Percentiles rank a stretch among this genome's conserved stretches.
These are phyloP conservation scores for Lichtheimia ramosa DNA, from an alignment of 371 early-diverging fungal species.

Conservation along the genomic window DNA sequence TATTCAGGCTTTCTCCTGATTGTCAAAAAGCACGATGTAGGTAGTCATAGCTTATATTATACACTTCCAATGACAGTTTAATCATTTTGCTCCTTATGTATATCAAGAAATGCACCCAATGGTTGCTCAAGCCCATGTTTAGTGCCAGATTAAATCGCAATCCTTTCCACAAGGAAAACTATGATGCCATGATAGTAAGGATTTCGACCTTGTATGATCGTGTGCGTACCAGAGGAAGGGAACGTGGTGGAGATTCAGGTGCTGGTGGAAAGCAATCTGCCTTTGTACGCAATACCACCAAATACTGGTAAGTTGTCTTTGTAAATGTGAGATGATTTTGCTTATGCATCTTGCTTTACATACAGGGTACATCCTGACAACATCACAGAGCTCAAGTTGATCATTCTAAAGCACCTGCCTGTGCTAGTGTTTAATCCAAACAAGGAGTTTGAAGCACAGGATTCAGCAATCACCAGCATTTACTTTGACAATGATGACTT, in stretches of 20 bases:
- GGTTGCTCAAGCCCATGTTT: constrained; percentile 86
- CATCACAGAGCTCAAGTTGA: constrained; percentile 92
- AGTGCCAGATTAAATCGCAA: constrained; percentile 82
- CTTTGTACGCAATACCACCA: constrained; percentile 89
- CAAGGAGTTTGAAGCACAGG: constrained; percentile 66
- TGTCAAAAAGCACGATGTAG: constrained; percentile 95
- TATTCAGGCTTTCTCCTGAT: constrained; percentile 97
- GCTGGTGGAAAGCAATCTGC: constrained; percentile 57
- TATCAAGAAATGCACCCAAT: constrained; percentile 79
- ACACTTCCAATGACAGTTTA: too few relatives aligned
- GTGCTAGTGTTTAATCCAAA: constrained; percentile 92
- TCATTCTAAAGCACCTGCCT: constrained; percentile 94
- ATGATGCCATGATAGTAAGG: constrained; percentile 88
- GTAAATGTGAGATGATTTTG: neutral
- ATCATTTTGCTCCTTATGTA: too few relatives aligned
- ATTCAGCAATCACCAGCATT: constrained; percentile 95
- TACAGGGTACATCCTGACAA: constrained; percentile 96
- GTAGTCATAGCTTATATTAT: constrained; percentile 4
- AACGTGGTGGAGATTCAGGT: constrained; percentile 51
- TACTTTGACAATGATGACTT: constrained; percentile 96
- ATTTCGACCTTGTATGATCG: constrained; percentile 89
- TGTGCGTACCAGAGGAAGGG: constrained; percentile 81
- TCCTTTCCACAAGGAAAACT: constrained; percentile 90
- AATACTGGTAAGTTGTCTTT: constrained; percentile 78
- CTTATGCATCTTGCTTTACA: neutral